A percentile compares a stretch with the other conserved stretches of the same genome.
Evolutionary conservation across 2,329 filamentous ascomycete genomes (phyloP).

Genomic region (Dactylellina sp.): DNA sequence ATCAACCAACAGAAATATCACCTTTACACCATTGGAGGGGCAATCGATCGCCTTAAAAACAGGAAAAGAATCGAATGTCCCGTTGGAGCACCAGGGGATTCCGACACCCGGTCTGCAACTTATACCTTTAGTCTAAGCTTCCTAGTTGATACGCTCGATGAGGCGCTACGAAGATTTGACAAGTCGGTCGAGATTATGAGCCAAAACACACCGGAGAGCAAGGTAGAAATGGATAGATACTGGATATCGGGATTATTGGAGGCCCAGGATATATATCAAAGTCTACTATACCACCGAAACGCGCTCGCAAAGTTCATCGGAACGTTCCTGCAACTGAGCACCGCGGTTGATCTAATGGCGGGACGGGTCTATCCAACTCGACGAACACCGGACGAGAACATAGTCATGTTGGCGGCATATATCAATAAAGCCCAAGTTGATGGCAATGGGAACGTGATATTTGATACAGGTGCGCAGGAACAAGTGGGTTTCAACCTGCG

Average conservation of each 20-base stretch:
- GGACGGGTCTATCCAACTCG: not conserved
- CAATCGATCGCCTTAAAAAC: conserved; percentile 13
- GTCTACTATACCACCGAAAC: not conserved
- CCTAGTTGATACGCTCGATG: conserved; percentile 1
- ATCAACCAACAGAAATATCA: not conserved
- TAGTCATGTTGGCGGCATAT: not conserved
- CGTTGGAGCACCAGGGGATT: not conserved
- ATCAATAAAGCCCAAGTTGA: not conserved
- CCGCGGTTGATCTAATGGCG: not conserved
- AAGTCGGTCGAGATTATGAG: conserved; percentile 1
- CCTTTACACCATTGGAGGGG: not conserved
- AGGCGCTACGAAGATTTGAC: conserved; percentile 7
- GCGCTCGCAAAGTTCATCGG: not conserved
- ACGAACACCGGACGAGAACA: not conserved
- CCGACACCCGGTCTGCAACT: not conserved
- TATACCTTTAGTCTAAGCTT: conserved; percentile 6
- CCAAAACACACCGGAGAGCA: not conserved
- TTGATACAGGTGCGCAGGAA: conserved; percentile 14
- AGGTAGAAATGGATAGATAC: not conserved
- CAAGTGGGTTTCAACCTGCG: not conserved
- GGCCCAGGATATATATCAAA: conserved; percentile 1
- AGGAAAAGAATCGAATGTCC: not conserved
- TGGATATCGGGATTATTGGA: not conserved
- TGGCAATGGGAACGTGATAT: not conserved
- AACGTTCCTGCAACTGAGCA: not conserved